Conservation (phyloP, 164 flowering plant species). For the Houttuynia cordata region DNA sequence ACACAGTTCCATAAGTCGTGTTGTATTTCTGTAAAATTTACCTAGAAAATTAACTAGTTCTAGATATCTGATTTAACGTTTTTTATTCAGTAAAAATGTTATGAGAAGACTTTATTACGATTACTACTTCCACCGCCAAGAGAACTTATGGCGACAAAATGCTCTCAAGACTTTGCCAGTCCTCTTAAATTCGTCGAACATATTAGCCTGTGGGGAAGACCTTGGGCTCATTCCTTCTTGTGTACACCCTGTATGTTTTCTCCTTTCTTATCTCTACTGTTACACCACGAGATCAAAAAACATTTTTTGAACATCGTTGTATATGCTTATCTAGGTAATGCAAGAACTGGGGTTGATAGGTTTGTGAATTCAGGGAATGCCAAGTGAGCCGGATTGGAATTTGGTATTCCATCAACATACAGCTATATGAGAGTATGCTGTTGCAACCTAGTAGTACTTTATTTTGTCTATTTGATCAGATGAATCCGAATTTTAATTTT, state of each 20-base stretch:
- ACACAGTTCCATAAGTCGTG: no score
- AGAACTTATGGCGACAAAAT: conserved; percentile 78
- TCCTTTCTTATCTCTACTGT: background rate
- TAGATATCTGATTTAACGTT: background rate
- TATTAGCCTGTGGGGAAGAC: conserved; percentile 99
- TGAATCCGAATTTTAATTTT: background rate
- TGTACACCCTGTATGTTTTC: conserved; percentile 80
- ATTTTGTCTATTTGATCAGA: background rate
- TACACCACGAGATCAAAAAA: background rate
- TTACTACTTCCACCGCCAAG: conserved; percentile 93
- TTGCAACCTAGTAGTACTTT: background rate
- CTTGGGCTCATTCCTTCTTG: conserved; percentile 93
- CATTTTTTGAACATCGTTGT: conserved; percentile 4
- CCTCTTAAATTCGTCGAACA: conserved; percentile 88
- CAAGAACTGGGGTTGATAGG: conserved; percentile 92
- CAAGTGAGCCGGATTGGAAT: conserved; percentile 84
- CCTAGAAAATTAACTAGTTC: no score
- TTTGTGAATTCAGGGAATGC: conserved; percentile 96
- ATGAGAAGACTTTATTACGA: conserved; percentile 75
- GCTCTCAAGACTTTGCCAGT: conserved; percentile 90
- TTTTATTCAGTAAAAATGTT: conserved; percentile 69
- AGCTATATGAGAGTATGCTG: conserved; percentile 80
- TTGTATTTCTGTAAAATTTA: no score
- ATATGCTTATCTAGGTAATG: conserved; percentile 60
- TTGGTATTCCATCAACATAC: conserved; percentile 92